phyloP scores from a whole-genome alignment of 1,284 basidiomycete species.

The Clitocybe nebularis region DNA sequence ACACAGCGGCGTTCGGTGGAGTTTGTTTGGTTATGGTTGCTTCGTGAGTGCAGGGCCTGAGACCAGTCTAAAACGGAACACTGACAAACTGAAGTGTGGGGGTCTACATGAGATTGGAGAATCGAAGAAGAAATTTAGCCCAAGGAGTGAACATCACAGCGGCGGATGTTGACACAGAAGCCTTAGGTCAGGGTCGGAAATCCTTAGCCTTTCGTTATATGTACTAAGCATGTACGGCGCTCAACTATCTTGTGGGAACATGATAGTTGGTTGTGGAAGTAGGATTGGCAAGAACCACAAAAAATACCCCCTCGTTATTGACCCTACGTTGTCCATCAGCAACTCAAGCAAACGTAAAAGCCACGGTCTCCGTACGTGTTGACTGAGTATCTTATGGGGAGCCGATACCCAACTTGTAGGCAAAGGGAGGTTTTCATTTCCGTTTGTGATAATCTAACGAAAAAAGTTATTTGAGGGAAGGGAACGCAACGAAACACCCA shows the following conservation, averaged over 20 bases:
- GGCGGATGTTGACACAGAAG: slow-evolving; percentile 41
- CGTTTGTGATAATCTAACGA: slow-evolving; percentile 31
- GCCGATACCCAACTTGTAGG: slow-evolving; percentile 16
- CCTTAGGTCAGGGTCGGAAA: slow-evolving; percentile 35
- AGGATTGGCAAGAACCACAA: slow-evolving; percentile 4
- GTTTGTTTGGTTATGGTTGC: slow-evolving; percentile 36
- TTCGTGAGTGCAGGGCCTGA: slow-evolving; percentile 24
- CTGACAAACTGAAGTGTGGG: slow-evolving; percentile 23
- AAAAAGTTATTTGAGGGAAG: slow-evolving; percentile 29
- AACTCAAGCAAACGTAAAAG: slow-evolving; percentile 15
- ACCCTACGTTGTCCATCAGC: slow-evolving; percentile 18
- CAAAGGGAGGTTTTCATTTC: slow-evolving; percentile 22
- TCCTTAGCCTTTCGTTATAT: slow-evolving; percentile 44
- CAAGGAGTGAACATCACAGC: slow-evolving; percentile 41
- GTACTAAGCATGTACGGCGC: slow-evolving; percentile 25
- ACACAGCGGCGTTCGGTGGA: slow-evolving; percentile 36
- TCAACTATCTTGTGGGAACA: not conserved
- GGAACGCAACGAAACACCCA: slow-evolving; percentile 24
- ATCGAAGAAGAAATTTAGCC: slow-evolving; percentile 35
- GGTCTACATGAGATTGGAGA: slow-evolving; percentile 40
- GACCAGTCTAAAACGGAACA: not conserved
- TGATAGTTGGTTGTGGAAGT: not conserved
- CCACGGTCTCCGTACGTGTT: too few relatives aligned
- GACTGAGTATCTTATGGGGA: slow-evolving; percentile 15
- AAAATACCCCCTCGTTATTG: slow-evolving; percentile 1